phyloP scores from a whole-genome alignment of 1,139 yeast species.

The Meyerozyma smithsonii region DNA sequence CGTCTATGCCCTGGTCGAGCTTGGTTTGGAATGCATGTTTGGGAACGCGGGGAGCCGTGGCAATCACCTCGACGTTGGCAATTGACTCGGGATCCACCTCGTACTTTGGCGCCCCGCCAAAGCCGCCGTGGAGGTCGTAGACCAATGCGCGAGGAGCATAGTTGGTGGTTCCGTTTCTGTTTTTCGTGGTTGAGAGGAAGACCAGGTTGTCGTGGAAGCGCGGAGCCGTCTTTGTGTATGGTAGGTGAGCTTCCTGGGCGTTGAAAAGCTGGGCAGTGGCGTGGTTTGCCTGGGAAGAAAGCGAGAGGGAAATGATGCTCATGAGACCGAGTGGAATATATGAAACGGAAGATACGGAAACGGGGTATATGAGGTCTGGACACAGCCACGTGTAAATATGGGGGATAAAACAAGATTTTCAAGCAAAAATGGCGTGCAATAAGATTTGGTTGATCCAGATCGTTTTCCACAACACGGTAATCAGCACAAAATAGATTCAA shows the following conservation, averaged over 20 bases:
- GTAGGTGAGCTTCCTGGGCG: constrained; percentile 64
- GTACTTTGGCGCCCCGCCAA: constrained; percentile 53
- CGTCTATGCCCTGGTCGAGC: constrained; percentile 45
- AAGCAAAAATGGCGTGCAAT: background rate
- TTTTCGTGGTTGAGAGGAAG: constrained; percentile 29
- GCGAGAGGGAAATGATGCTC: constrained; percentile 52
- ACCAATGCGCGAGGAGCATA: constrained; percentile 75
- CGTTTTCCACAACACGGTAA: too few relatives aligned
- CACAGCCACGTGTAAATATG: too few relatives aligned
- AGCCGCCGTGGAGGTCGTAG: constrained; percentile 71
- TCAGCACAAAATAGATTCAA: too few relatives aligned
- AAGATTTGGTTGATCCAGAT: too few relatives aligned
- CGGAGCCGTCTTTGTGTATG: constrained; percentile 33
- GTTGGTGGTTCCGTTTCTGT: constrained; percentile 45
- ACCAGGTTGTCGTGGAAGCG: constrained; percentile 27
- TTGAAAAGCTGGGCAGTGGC: constrained; percentile 76
- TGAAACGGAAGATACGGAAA: background rate
- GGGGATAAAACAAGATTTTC: too few relatives aligned
- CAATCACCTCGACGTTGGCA: constrained; percentile 11
- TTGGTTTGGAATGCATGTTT: constrained; percentile 60
- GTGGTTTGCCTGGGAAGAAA: constrained; percentile 72
- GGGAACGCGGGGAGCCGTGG: constrained; percentile 13
- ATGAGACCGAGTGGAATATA: too few relatives aligned
- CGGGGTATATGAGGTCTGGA: too few relatives aligned
- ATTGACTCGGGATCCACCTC: constrained; percentile 33